Base-by-base conservation (phyloP, 208 protist species). In the Lotmaria passim region DNA sequence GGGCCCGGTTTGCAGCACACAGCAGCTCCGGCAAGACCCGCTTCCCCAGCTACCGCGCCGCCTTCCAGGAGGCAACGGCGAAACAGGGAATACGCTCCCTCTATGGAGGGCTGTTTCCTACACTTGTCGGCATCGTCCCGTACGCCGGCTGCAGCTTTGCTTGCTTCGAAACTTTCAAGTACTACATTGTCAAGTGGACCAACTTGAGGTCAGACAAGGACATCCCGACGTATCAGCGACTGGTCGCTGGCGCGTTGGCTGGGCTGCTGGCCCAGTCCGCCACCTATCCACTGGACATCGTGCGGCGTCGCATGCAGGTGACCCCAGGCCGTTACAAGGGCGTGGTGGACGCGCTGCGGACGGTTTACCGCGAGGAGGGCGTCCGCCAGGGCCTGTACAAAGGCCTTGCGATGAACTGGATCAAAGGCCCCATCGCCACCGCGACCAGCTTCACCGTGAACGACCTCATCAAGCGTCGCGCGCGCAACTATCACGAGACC, bases 271-370 rank as follows among this genome's bases (percentile, higher is more conserved):
- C 91, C 12, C 96, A 98, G 79, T 96, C 93, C 28, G 83, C 86
- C 36, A 96, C 94, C n/a, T 98, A 98, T 61, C 96, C 96, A 2
- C 79, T 98, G 7, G 96, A 98, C 79, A 96, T 97, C 73, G 91
- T 98, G 55, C 90, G 96, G 3, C 88, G 96, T 3, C 81, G 96
- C 57, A 97, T 98, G 93, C 96, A 98, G 78, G 81, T 96, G 21
- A 79, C 81, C 2, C 89, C 88, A 15, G 73, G 78, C 23, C 86
- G 89, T n/a, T 96, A 96, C 70, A 77, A 65, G 33, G 81, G 89
- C 56, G 78, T 97, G 36, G 30, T 81, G 7, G 34, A 90, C 36
- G 90, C 90, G 15, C 71, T 97, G 21, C 36, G 19, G 24, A 73
- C 52, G 41, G 88, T 97, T 26, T 85, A 90, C 61, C 78, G 77